These are phyloP conservation scores for Rhododendron griersonianum DNA, from an alignment of 148 eudicot species.

Conservation along the genomic window DNA sequence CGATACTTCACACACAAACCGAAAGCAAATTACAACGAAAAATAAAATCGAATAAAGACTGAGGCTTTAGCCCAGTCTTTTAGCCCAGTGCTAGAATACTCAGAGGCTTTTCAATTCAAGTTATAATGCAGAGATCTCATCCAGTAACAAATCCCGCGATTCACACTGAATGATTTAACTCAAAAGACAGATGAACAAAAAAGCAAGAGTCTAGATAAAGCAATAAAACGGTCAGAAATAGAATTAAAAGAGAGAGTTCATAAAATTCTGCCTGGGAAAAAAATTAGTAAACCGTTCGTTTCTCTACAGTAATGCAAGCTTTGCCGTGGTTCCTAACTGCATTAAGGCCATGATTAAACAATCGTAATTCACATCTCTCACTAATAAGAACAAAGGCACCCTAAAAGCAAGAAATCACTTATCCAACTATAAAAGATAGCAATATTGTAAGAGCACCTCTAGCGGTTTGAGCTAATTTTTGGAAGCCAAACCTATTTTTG, in stretches of 20 bases:
- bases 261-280: too few relatives aligned
- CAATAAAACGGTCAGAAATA: not conserved
- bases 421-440: constrained; percentile 8
- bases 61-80: too few relatives aligned
- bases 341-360: not conserved
- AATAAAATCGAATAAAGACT: too few relatives aligned
- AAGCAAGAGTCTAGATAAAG: not conserved
- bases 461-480: too few relatives aligned
- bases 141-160: too few relatives aligned
- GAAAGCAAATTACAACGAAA: too few relatives aligned
- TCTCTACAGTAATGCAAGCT: not conserved
- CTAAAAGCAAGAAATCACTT: not conserved
- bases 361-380: not conserved
- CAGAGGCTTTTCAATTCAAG: too few relatives aligned
- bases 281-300: not conserved
- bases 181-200: not conserved
- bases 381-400: not conserved
- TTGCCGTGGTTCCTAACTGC: not conserved
- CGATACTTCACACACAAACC: too few relatives aligned
- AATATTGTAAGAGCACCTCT: not conserved
- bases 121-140: too few relatives aligned
- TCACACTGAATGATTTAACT: too few relatives aligned
- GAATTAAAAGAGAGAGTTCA: not conserved
- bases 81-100: too few relatives aligned
- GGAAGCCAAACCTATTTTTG: too few relatives aligned